phyloP scores from a whole-genome alignment of 1,284 basidiomycete genomes.

The Ustilago loliicola region DNA sequence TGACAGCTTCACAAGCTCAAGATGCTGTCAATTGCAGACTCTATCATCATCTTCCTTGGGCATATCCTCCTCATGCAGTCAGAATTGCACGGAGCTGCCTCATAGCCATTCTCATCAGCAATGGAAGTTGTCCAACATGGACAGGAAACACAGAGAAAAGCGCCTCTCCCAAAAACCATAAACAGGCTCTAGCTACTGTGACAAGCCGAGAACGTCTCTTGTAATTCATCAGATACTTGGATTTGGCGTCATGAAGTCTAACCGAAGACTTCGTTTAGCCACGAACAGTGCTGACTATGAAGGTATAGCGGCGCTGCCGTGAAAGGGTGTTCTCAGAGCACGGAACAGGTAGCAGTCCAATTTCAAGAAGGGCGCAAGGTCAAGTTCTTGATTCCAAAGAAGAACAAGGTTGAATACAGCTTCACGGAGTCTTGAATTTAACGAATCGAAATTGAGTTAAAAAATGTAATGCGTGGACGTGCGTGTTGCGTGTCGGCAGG shows the following conservation, averaged over 20 bases:
- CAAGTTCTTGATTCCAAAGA: not conserved
- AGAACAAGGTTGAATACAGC: not conserved
- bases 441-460: not conserved
- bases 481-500: conserved; percentile 21
- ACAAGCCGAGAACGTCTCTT: no score
- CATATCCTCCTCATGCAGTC: no score
- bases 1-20: conserved; percentile 7
- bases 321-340: not conserved
- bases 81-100: not conserved
- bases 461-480: conserved; percentile 20
- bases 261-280: not conserved
- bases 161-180: not conserved
- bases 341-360: not conserved
- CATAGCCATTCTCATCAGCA: not conserved
- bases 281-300: not conserved
- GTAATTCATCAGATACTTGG: not conserved
- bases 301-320: not conserved
- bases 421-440: not conserved
- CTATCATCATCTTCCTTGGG: not conserved
- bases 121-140: not conserved
- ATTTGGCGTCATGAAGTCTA: not conserved
- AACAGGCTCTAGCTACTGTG: not conserved
- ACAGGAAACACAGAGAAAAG: not conserved
- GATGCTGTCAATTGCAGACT: not conserved
- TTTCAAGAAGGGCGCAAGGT: not conserved